These are phyloP conservation scores for Dactylella cylindrospora DNA, from an alignment of 2,329 filamentous ascomycete genomes.

Conservation along the genomic window DNA sequence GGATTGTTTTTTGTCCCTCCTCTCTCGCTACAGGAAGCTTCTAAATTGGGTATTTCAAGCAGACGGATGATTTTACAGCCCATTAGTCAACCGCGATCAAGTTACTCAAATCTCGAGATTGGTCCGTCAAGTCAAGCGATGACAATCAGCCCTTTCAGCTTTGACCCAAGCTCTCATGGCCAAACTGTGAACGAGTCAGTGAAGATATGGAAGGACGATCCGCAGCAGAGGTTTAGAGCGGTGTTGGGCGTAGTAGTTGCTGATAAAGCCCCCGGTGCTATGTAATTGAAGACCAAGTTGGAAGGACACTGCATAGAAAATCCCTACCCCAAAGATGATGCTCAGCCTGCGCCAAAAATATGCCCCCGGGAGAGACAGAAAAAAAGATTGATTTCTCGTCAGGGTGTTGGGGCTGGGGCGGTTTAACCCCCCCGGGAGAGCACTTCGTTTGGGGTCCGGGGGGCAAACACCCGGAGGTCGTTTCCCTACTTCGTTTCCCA, in stretches of 20 bases:
- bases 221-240: slow-evolving; percentile 38
- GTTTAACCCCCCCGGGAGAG: background rate
- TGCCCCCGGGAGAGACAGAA: slow-evolving; percentile 9
- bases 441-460: background rate
- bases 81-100: slow-evolving; percentile 33
- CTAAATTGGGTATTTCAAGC: slow-evolving; percentile 42
- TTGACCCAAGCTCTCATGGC: too few species aligned
- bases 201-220: slow-evolving; percentile 11
- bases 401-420: slow-evolving; percentile 8
- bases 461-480: too few species aligned
- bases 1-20: too few species aligned
- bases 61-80: slow-evolving; percentile 19
- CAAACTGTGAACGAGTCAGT: slow-evolving; percentile 26
- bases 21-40: slow-evolving; percentile 12
- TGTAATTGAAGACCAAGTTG: slow-evolving; percentile 36
- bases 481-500: slow-evolving; percentile 5
- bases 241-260: slow-evolving; percentile 28
- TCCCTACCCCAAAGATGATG: slow-evolving; percentile 40
- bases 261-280: slow-evolving; percentile 42
- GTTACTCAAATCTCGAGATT: slow-evolving; percentile 38
- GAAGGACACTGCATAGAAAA: slow-evolving; percentile 35
- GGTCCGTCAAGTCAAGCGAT: slow-evolving; percentile 13
- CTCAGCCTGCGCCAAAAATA: slow-evolving; percentile 45
- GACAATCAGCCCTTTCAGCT: too few species aligned
- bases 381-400: background rate